Conservation (phyloP, 2,329 filamentous ascomycete genomes). For the Diaporthe citri region DNA sequence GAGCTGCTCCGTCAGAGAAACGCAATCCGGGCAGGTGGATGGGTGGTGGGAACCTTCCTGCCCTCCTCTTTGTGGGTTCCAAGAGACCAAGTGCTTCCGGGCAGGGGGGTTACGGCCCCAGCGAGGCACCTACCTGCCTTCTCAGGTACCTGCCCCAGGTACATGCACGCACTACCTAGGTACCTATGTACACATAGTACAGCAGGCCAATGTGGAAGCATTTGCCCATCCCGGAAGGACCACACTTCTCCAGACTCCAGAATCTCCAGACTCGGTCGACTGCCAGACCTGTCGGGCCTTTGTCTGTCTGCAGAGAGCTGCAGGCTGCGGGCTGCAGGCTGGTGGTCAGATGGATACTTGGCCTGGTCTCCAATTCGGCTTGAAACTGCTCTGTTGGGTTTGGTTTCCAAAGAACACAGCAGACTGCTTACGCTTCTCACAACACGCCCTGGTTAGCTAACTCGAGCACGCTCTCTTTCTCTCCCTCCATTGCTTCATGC, state of each 20-base stretch:
- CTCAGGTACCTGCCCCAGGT: neutral
- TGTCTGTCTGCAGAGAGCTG: slow-evolving; percentile 11
- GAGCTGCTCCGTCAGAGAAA: slow-evolving; percentile 22
- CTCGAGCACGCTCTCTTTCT: neutral
- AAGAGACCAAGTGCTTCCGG: neutral
- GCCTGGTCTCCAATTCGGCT: neutral
- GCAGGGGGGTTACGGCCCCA: neutral
- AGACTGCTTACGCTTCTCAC: neutral
- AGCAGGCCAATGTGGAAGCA: neutral
- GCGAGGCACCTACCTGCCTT: neutral
- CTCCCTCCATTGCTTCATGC: neutral
- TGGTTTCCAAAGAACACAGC: slow-evolving; percentile 6
- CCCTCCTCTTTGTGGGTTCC: slow-evolving; percentile 2
- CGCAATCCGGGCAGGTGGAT: slow-evolving; percentile 12
- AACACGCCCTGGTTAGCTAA: neutral
- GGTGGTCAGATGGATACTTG: slow-evolving; percentile 4
- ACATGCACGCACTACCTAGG: neutral
- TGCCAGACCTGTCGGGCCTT: slow-evolving; percentile 14
- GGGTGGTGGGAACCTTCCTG: neutral
- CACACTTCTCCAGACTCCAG: neutral
- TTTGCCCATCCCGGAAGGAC: neutral
- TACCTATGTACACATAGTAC: neutral
- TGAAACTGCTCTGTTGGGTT: slow-evolving; percentile 17
- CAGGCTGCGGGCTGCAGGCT: neutral
- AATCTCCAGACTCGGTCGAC: neutral